These are phyloP conservation scores for Rubia peregrina DNA, from an alignment of 305 asterid species.

Conservation along the genomic window DNA sequence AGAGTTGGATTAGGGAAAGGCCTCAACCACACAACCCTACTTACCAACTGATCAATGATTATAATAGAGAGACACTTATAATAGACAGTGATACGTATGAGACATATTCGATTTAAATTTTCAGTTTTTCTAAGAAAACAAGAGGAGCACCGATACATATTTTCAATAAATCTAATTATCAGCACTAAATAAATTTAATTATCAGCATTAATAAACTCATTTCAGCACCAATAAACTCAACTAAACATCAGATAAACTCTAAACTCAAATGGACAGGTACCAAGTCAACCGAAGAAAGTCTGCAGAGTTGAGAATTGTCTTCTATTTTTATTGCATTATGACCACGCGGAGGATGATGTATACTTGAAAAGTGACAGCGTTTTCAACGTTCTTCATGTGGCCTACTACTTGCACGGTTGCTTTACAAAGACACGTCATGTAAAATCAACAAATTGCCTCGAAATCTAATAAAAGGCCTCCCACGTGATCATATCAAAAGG, in stretches of 20 bases:
- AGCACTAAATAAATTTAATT: too few relatives aligned
- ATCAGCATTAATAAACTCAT: too few relatives aligned
- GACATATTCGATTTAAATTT: too few relatives aligned
- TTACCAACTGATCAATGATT: neutral
- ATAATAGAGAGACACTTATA: too few relatives aligned
- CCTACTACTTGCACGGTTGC: neutral
- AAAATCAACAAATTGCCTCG: too few relatives aligned
- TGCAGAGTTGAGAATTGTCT: neutral
- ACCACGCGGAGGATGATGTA: constrained; percentile 2
- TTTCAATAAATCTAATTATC: too few relatives aligned
- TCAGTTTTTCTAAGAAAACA: too few relatives aligned
- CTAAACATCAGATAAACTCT: too few relatives aligned
- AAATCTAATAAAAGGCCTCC: neutral
- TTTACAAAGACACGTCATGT: neutral
- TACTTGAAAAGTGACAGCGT: neutral
- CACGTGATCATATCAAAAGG: neutral
- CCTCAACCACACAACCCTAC: neutral
- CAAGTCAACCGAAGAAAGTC: neutral
- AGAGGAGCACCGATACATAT: too few relatives aligned
- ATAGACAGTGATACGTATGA: too few relatives aligned
- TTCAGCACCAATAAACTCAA: too few relatives aligned
- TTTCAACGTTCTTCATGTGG: neutral
- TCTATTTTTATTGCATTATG: neutral
- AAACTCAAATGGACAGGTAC: too few relatives aligned
- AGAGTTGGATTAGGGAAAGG: neutral